Conservation (phyloP, 805 yeast genomes). For the Kazachstania viticola region DNA sequence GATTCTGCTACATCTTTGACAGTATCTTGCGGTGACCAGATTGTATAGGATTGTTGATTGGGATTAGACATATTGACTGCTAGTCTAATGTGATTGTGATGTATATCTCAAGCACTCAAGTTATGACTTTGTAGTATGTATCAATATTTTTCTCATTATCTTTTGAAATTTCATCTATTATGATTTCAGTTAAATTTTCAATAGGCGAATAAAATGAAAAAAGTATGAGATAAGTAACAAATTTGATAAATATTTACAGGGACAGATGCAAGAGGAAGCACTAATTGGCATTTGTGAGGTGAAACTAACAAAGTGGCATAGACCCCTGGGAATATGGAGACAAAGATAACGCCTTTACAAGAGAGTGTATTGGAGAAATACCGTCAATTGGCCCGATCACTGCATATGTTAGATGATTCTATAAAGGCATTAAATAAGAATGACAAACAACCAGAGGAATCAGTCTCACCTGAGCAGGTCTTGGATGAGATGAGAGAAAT, state of each 20-base stretch:
- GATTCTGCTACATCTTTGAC: conserved; percentile 93
- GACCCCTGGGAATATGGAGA: conserved; percentile 7
- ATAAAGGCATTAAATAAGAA: conserved; percentile 15
- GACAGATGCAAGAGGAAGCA: too few relatives aligned
- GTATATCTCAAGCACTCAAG: too few relatives aligned
- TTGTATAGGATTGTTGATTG: conserved; percentile 53
- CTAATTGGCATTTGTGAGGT: too few relatives aligned
- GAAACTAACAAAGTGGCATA: too few relatives aligned
- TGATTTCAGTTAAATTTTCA: too few relatives aligned
- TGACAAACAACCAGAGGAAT: conserved; percentile 1
- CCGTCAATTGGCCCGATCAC: conserved; percentile 17
- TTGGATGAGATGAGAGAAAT: conserved; percentile 44
- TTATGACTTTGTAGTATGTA: too few relatives aligned
- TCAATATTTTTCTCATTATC: too few relatives aligned
- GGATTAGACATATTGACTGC: conserved; percentile 3
- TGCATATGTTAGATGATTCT: conserved; percentile 21
- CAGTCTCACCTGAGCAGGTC: conserved; percentile 26
- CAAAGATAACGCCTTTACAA: conserved; percentile 21
- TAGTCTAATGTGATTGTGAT: too few relatives aligned
- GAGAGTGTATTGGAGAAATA: conserved; percentile 23
- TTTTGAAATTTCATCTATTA: too few relatives aligned
- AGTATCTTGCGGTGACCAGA: conserved; percentile 97
- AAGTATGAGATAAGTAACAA: too few relatives aligned
- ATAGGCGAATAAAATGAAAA: too few relatives aligned
- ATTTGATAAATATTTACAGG: too few relatives aligned